Base-by-base conservation (phyloP, 306 rosid species). In the Corylus avellana region DNA sequence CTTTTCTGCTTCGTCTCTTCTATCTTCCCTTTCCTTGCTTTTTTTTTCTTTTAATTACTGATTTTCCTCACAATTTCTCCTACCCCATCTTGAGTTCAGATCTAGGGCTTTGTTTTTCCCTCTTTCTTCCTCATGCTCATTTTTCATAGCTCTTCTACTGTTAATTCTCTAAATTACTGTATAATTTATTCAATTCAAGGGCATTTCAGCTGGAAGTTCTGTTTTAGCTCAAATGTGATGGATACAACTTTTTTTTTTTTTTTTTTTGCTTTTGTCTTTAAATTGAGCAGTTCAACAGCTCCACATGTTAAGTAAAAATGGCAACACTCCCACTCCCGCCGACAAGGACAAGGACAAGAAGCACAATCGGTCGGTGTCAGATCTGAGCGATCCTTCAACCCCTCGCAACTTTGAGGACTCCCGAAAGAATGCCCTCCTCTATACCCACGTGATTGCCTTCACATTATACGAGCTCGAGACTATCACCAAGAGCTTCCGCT, bases 381-480 rank as follows among this genome's bases (percentile, higher is more conserved):
- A 96, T 93, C 96, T 91, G 90, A 96, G 94, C 84, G 99, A 96
- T 79, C 81, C 98, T 80, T 96, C 99, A 0, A 93, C 96, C 7
- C 95, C 96, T 22, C 94, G 93, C 57, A 83, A 84, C 84, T 84
- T 92, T 50, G 94, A 90, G 76, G 97, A 91, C 73, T 87, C 82
- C 7, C 81, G 91, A 50, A 89, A 83, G 86, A 94, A 94, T 71
- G 87, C 97, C n/a, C 76, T 92, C 66, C 92, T 95, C 39, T 92
- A 91, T 55, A 96, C 99, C 46, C 97, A 91, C 53, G 91, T 96
- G 71, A 96, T 96, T 62, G 90, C 99, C 47, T 96, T 96, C 82
- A 90, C 99, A 20, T 93, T 96, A 12, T 96, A 77, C 70, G 99
- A 96, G 86, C 91, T 96, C 1, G 99, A 96, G 85, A 96, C 99